A percentile compares a stretch with the other conserved stretches of the same genome.
These are phyloP conservation scores for Tremellales sp. DNA, from an alignment of 1,284 basidiomycete genomes.

Conservation along the genomic window DNA sequence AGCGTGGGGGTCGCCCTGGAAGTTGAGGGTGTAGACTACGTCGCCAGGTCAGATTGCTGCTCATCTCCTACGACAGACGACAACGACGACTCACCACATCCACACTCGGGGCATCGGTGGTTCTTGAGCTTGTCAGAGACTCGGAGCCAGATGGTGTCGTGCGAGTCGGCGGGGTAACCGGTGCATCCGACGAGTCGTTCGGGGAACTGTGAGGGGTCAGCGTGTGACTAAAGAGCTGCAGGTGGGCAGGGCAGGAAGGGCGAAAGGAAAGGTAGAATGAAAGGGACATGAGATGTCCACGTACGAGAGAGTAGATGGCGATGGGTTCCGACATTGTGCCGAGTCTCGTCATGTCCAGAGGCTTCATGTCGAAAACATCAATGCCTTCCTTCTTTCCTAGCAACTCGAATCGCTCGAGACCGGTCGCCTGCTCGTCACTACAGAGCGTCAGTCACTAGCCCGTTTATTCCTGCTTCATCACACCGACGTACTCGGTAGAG, in stretches of 20 bases:
- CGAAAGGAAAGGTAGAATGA: background rate
- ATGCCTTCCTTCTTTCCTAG: slow-evolving; percentile 83
- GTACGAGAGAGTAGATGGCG: slow-evolving; percentile 78
- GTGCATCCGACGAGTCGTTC: slow-evolving; percentile 87
- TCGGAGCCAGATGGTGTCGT: slow-evolving; percentile 81
- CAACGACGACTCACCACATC: slow-evolving; percentile 48
- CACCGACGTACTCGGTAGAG: slow-evolving; percentile 44
- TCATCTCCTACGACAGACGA: background rate
- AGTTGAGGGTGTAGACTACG: slow-evolving; percentile 46
- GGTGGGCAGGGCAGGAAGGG: background rate
- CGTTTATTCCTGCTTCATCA: background rate
- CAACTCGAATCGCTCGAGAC: slow-evolving; percentile 92
- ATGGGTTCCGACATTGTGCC: slow-evolving; percentile 87
- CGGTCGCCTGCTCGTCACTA: slow-evolving; percentile 81
- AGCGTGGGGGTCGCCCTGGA: slow-evolving; percentile 43
- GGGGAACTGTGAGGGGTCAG: slow-evolving; percentile 56
- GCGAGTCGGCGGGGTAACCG: slow-evolving; percentile 84
- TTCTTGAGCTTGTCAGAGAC: slow-evolving; percentile 59
- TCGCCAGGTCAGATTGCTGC: background rate
- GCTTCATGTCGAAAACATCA: slow-evolving; percentile 84
- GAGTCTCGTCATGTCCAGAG: slow-evolving; percentile 78
- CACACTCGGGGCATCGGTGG: slow-evolving; percentile 83
- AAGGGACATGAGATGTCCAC: slow-evolving; percentile 42
- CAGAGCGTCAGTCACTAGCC: slow-evolving; percentile 2
- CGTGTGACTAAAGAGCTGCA: background rate